Conservation (phyloP, 805 yeast genomes). For the Danielozyma ontarioensis region DNA sequence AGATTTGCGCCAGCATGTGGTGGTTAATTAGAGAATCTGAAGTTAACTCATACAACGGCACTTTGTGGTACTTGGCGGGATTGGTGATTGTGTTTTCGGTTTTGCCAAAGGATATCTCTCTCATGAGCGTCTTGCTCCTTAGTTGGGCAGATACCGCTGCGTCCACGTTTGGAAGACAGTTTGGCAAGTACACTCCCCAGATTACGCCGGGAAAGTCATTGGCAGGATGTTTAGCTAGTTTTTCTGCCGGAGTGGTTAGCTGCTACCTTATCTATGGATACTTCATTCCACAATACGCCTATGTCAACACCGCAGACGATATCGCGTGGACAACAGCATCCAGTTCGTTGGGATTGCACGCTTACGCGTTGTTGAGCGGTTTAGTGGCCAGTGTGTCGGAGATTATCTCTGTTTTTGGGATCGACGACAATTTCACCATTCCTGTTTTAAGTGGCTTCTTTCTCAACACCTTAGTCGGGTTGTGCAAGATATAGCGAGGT, state of each 20-base stretch:
- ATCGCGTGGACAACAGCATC: slow-evolving; percentile 63
- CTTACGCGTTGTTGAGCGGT: slow-evolving; percentile 62
- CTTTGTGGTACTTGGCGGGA: slow-evolving; percentile 82
- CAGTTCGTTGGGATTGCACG: slow-evolving; percentile 49
- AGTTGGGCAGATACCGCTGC: slow-evolving; percentile 99
- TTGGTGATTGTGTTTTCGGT: slow-evolving; percentile 61
- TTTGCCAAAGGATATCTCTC: slow-evolving; percentile 75
- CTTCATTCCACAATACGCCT: slow-evolving; percentile 55
- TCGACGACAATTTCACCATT: slow-evolving; percentile 93
- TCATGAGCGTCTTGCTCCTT: slow-evolving; percentile 70
- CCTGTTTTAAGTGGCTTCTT: slow-evolving; percentile 79
- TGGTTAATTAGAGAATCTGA: slow-evolving; percentile 84
- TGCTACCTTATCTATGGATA: slow-evolving; percentile 67
- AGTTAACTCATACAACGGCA: slow-evolving; percentile 70
- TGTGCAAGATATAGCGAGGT: not conserved
- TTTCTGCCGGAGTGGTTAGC: slow-evolving; percentile 61
- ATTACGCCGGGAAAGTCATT: slow-evolving; percentile 71
- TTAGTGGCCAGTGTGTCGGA: slow-evolving; percentile 83
- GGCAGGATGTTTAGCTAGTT: slow-evolving; percentile 90
- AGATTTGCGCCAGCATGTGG: slow-evolving; percentile 67
- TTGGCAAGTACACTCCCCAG: slow-evolving; percentile 79
- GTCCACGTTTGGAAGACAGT: slow-evolving; percentile 84
- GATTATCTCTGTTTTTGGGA: slow-evolving; percentile 65
- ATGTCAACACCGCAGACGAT: slow-evolving; percentile 50
- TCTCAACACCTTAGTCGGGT: slow-evolving; percentile 44